These are phyloP conservation scores for Colletotrichum aenigma DNA, from an alignment of 2,329 filamentous ascomycete genomes.

Conservation along the genomic window DNA sequence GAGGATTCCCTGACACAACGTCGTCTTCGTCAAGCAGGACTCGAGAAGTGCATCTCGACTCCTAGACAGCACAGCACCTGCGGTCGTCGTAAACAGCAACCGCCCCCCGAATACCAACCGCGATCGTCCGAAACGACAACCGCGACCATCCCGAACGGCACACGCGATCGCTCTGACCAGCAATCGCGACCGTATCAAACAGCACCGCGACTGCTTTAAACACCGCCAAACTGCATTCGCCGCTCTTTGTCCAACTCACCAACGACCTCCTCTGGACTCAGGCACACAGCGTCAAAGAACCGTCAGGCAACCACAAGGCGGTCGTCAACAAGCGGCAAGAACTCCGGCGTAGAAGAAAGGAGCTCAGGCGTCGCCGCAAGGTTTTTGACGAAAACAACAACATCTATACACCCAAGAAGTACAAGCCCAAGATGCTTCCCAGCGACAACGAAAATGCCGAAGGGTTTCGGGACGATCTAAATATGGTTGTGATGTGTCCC, in stretches of 20 bases:
- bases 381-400: slow-evolving; percentile 45
- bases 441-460: not conserved
- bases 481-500: slow-evolving; percentile 82
- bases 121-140: not conserved
- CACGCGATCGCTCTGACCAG: slow-evolving; percentile 24
- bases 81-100: not conserved
- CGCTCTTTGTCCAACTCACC: slow-evolving; percentile 67
- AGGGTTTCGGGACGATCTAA: slow-evolving; percentile 81
- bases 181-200: not conserved
- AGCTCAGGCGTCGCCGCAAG: slow-evolving; percentile 37
- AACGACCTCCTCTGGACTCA: slow-evolving; percentile 44
- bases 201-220: not conserved
- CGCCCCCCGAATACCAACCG: not conserved
- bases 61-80: not conserved
- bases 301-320: slow-evolving; percentile 23
- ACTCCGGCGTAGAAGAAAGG: slow-evolving; percentile 35
- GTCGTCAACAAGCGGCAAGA: slow-evolving; percentile 36
- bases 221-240: slow-evolving; percentile 73
- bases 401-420: slow-evolving; percentile 46
- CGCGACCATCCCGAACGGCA: slow-evolving; percentile 37
- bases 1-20: not conserved
- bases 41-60: not conserved
- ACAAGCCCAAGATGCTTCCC: slow-evolving; percentile 50
- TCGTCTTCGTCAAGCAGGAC: not conserved
- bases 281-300: slow-evolving; percentile 19